Conservation (phyloP, 1,284 basidiomycete genomes). For the Flammula alnicola region DNA sequence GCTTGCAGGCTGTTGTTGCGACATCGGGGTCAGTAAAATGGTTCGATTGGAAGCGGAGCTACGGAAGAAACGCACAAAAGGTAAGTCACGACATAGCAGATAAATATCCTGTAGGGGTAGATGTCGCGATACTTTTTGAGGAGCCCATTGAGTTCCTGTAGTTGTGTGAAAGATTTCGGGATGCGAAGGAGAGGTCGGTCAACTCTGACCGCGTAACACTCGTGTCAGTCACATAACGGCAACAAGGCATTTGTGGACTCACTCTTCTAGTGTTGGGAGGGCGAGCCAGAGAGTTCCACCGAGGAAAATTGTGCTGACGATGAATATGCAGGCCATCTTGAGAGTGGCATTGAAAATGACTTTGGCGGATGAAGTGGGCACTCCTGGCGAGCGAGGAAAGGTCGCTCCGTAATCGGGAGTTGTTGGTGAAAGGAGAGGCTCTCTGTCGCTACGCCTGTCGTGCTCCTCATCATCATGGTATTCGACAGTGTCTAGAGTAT, state of each 20-base stretch:
- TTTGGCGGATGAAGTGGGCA: conserved; percentile 47
- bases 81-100: conserved; percentile 88
- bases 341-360: conserved; percentile 80
- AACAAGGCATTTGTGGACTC: conserved; percentile 36
- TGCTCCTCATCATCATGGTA: no score
- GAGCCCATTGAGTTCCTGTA: conserved; percentile 80
- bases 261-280: conserved; percentile 80
- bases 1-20: conserved; percentile 78
- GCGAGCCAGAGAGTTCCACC: conserved; percentile 80
- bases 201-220: conserved; percentile 46
- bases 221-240: conserved; percentile 4
- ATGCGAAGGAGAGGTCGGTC: conserved; percentile 78
- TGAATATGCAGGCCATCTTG: conserved; percentile 82
- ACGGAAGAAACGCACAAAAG: conserved; percentile 72
- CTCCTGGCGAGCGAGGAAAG: conserved; percentile 44
- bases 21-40: conserved; percentile 7
- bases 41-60: background rate
- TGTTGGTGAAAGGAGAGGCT: conserved; percentile 42
- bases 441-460: conserved; percentile 34
- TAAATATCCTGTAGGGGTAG: conserved; percentile 79
- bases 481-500: conserved; percentile 65
- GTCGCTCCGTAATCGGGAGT: conserved; percentile 59
- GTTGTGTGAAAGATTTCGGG: conserved; percentile 82
- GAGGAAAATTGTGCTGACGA: conserved; percentile 69
- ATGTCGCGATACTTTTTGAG: conserved; percentile 90